Percentiles rank a stretch among this genome's conserved stretches.
These are phyloP conservation scores for Suhomyces canberraensis DNA, from an alignment of 805 yeast species.

Conservation along the genomic window DNA sequence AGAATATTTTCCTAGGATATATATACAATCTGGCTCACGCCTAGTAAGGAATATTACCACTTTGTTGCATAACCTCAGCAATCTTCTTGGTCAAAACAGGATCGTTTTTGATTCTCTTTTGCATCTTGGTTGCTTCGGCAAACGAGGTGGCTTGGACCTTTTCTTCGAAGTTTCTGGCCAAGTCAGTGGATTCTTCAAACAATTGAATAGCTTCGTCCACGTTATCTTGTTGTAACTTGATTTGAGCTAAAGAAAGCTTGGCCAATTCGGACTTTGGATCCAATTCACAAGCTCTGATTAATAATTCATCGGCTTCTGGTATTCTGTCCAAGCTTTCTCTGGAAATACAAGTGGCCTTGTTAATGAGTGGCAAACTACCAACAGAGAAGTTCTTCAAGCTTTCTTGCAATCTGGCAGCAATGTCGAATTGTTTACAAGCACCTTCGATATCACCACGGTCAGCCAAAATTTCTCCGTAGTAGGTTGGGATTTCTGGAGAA, in stretches of 20 bases:
- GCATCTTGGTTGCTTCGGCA: slow-evolving; percentile 91
- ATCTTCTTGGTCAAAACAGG: slow-evolving; percentile 62
- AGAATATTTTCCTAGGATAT: no score
- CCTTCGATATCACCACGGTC: slow-evolving; percentile 70
- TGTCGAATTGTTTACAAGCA: slow-evolving; percentile 82
- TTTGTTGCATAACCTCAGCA: slow-evolving; percentile 50
- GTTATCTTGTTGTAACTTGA: slow-evolving; percentile 78
- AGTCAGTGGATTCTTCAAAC: slow-evolving; percentile 77
- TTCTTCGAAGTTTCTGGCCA: slow-evolving; percentile 83
- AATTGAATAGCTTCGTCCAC: slow-evolving; percentile 76
- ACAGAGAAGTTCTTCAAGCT: slow-evolving; percentile 65
- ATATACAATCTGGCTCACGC: slow-evolving; percentile 1
- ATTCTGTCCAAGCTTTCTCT: slow-evolving; percentile 48
- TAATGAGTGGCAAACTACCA: slow-evolving; percentile 86
- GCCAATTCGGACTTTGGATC: slow-evolving; percentile 93
- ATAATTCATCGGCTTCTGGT: slow-evolving; percentile 58
- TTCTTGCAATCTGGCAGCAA: slow-evolving; percentile 78
- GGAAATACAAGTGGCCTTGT: slow-evolving; percentile 75
- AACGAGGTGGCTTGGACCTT: slow-evolving; percentile 86
- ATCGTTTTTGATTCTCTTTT: slow-evolving; percentile 70
- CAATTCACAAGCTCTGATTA: slow-evolving; percentile 70
- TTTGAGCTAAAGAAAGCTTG: slow-evolving; percentile 85
- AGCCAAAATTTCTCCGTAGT: slow-evolving; percentile 89
- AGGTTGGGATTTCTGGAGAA: slow-evolving; percentile 89
- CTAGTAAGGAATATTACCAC: slow-evolving; percentile 11